phyloP scores from a whole-genome alignment of 2,329 filamentous ascomycete species.

The Phaeoacremonium minimum region DNA sequence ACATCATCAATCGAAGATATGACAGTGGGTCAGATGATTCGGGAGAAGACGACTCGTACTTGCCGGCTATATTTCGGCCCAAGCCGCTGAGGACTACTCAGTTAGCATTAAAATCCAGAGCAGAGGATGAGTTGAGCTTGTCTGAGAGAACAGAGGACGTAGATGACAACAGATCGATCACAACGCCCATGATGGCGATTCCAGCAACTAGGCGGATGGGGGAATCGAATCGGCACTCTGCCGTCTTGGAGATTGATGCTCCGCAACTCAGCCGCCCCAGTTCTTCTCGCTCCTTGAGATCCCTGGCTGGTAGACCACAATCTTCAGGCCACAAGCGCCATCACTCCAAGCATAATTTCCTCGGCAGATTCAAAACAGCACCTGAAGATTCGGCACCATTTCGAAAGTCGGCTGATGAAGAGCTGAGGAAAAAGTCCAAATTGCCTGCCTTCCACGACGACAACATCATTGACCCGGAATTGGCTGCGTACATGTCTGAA shows the following conservation, averaged over 20 bases:
- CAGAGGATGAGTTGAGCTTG: slow-evolving; percentile 34
- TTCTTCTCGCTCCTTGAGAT: slow-evolving; percentile 85
- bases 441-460: slow-evolving; percentile 96
- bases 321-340: slow-evolving; percentile 80
- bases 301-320: slow-evolving; percentile 65
- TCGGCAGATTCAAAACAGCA: slow-evolving; percentile 68
- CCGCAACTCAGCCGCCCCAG: slow-evolving; percentile 84
- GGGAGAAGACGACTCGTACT: slow-evolving; percentile 68
- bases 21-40: slow-evolving; percentile 88
- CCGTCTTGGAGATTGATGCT: slow-evolving; percentile 83
- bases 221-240: slow-evolving; percentile 80
- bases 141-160: slow-evolving; percentile 35
- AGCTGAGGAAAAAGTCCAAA: slow-evolving; percentile 58
- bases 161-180: slow-evolving; percentile 49
- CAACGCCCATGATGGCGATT: slow-evolving; percentile 69
- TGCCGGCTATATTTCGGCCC: slow-evolving; percentile 59
- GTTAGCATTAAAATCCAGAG: slow-evolving; percentile 26
- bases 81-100: slow-evolving; percentile 41
- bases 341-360: slow-evolving; percentile 80
- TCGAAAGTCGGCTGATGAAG: slow-evolving; percentile 66
- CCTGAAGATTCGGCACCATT: slow-evolving; percentile 85
- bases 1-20: slow-evolving; percentile 84
- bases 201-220: slow-evolving; percentile 61
- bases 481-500: slow-evolving; percentile 94
- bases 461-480: slow-evolving; percentile 95